Evolutionary conservation across 108 stramenopile species (phyloP), one percentile per base, ranked within the genome.

Genomic region (Nitzschia inconspicua): DNA sequence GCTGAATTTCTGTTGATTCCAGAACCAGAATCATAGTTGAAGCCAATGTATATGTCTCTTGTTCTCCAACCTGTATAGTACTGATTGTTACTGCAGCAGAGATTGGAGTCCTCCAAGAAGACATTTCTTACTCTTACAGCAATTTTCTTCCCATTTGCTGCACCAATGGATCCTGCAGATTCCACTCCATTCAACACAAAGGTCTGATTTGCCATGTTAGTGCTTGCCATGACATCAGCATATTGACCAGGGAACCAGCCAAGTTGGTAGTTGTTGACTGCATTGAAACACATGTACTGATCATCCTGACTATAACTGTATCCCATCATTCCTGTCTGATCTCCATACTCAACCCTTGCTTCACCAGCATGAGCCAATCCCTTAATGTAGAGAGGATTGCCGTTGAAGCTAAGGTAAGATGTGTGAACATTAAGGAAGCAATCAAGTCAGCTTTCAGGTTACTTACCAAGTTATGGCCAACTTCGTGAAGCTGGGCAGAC

Each of bases 401-500:
- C 34, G 13, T 20, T 54, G 10, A 32, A 32, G 7, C 32, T 36
- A 28, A 36, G 53, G 2, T 3, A 8, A 7, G 44, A 14, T 46
- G 2, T 4, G 5, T 9, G 23, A 25, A 10, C 14, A 39, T 11
- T 14, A 14, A 39, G n/a, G n/a, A 39, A 0, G n/a, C 41, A 39
- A 39, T 39, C n/a, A 11, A 39, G 11, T 39, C 14, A 14, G n/a
- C 37, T 11, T 39, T 14, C 37, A 11, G n/a, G 37, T 39, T 0
- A 71, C 75, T 20, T 54, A 20, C 24, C 28, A 42, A 6, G 13
- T 46, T 56, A 4, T 56, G 54, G 9, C 44, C 78, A 37, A 88
- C 32, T 65, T 89, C 88, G 50, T 89, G 88, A 60, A 89, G 66
- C 41, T 77, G 75, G 30, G 48, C 49, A 0, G 68, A 68, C 2